These are phyloP conservation scores for Xanthoparmelia taractica DNA, from an alignment of 495 filamentous ascomycete genomes.

Conservation along the genomic window DNA sequence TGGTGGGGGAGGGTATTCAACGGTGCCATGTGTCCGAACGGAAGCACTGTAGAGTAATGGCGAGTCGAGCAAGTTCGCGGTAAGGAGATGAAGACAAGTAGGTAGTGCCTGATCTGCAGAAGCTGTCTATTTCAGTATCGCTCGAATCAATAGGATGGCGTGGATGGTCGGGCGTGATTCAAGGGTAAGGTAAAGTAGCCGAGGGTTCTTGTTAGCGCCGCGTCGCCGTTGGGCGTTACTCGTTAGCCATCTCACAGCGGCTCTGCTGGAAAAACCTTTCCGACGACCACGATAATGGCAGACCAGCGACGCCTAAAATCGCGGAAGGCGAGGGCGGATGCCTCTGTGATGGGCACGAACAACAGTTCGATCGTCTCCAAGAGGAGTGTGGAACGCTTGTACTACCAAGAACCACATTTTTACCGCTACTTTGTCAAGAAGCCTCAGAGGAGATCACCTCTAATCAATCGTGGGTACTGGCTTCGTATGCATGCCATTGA, in stretches of 20 bases:
- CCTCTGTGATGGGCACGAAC: constrained; percentile 75
- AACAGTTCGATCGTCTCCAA: constrained; percentile 87
- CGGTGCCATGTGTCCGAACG: constrained; percentile 4
- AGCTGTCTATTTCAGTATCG: neutral
- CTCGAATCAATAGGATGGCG: too few relatives aligned
- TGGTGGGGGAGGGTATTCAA: neutral
- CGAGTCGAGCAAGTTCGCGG: neutral
- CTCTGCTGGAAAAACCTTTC: neutral
- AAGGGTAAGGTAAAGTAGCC: neutral
- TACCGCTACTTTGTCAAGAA: constrained; percentile 83
- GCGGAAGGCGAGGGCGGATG: constrained; percentile 45
- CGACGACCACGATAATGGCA: constrained; percentile 1
- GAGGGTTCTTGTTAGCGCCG: neutral
- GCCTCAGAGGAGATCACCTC: constrained; percentile 65
- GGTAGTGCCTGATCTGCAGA: neutral
- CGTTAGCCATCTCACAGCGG: neutral
- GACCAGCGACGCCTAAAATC: constrained; percentile 13
- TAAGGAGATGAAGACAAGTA: neutral
- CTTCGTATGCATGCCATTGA: constrained; percentile 77
- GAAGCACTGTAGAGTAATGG: neutral
- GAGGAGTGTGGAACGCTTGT: constrained; percentile 76
- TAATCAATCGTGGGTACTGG: constrained; percentile 86
- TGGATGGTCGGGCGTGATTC: neutral
- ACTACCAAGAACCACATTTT: constrained; percentile 70
- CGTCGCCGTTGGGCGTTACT: too few relatives aligned